Conservation (phyloP, 768 basidiomycete genomes). For the Lanmaoa rubissima region DNA sequence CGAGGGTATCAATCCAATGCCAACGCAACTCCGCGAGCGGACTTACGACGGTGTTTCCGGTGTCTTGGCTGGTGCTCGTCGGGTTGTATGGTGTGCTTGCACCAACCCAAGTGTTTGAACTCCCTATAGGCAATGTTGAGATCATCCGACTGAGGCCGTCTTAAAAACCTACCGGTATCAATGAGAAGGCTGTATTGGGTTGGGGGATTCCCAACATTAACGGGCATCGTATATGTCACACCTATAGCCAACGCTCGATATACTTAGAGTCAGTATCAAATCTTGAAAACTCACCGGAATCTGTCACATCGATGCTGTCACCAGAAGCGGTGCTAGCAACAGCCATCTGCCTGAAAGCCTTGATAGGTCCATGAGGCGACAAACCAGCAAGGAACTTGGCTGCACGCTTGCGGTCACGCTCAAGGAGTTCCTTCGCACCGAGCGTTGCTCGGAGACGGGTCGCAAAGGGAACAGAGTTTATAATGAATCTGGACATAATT, state of each 20-base stretch:
- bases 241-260: slow-evolving; percentile 20
- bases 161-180: slow-evolving; percentile 46
- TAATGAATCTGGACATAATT: slow-evolving; percentile 38
- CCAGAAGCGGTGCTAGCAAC: background rate
- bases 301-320: slow-evolving; percentile 52
- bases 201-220: slow-evolving; percentile 52
- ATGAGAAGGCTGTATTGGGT: slow-evolving; percentile 53
- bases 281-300: slow-evolving; percentile 39
- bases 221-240: slow-evolving; percentile 52
- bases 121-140: slow-evolving; percentile 27
- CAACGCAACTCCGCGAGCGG: background rate
- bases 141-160: background rate
- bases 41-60: slow-evolving; percentile 38
- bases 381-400: slow-evolving; percentile 53
- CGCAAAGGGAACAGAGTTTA: slow-evolving; percentile 44
- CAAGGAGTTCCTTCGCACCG: slow-evolving; percentile 48
- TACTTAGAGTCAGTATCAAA: background rate
- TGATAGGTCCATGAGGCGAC: slow-evolving; percentile 52
- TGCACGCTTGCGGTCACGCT: slow-evolving; percentile 53
- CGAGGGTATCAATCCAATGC: background rate
- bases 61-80: slow-evolving; percentile 45
- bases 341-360: slow-evolving; percentile 25
- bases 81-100: slow-evolving; percentile 45
- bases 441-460: slow-evolving; percentile 38
- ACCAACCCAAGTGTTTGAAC: slow-evolving; percentile 58